Evolutionary conservation across 2,329 filamentous ascomycete genomes (phyloP), one percentile per base, ranked within the genome.

Genomic region (Ceratocystis huliohia): DNA sequence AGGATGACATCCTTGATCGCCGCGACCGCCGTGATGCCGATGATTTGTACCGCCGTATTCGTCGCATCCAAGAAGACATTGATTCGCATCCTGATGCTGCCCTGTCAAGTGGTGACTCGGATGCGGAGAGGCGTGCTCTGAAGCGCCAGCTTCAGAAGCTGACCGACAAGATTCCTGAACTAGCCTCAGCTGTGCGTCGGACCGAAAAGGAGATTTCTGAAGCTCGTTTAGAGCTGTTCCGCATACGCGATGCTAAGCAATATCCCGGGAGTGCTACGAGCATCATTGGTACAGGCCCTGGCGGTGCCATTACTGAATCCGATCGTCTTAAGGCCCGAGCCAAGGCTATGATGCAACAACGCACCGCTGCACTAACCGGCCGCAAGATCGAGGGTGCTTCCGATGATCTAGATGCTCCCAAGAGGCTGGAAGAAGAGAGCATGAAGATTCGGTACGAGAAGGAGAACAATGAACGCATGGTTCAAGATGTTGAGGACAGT

Each of bases 291-390:
- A 97, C 93, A 69, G 94, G 94, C 8, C 93, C 92, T 67, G 93
- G 93, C 56, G 94, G 94, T 64, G 78, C 85, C 57, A 85, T 99
- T 53, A 99, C 94, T 0, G 94, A 99, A 76, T 88, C 91, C 2
- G 94, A 99, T 76, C 86, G 93, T 65, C 84, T 97, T 70, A 97
- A 96, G 79, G 94, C 94, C 45, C 86, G 92, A 71, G 93, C 94
- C 41, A 96, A 92, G 77, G 93, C 93, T 48, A 96, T 96, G 86
- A 99, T 99, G 94, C 93, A 97, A 77, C 92, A 96, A 73, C 88
- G 94, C 68, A 92, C 94, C 70, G 94, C 94, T 66, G 93, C 94
- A 20, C 78, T 99, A 69, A 91, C 91, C 25, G 94, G 94, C 67
- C 91, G 88, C 75, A 91, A 92, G 73, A 78, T 87, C 61, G 85